Base-by-base conservation (phyloP, 345 rosid genomes). In the Psidium friedrichsthalianum region DNA sequence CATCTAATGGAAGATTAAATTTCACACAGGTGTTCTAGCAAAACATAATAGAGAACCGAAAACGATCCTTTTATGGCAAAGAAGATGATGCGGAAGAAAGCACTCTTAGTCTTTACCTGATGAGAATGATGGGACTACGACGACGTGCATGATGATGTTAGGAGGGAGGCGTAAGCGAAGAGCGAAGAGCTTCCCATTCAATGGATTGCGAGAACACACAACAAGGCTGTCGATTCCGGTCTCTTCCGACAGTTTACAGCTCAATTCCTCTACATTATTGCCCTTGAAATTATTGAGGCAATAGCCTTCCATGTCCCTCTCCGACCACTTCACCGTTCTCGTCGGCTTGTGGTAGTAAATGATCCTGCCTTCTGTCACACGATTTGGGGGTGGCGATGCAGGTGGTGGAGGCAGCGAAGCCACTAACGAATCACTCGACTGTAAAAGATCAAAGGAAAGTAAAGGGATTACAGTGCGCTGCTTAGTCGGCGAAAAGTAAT, bases 81-180 rank as follows among this genome's bases (percentile, higher is more conserved):
- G 32, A 69, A 16, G 6, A 69, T 32, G 44, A 7, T 69, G 24
- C 24, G 8, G 78, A 18, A 69, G 78, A 69, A 21, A 69, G 13
- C 47, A 69, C 78, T 18, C 24, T 32, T 8, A 69, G 78, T 36
- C 90, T 89, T 47, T 84, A 93, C 98, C 89, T 90, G 87, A 87
- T 32, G 94, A 92, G 2, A 89, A 88, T 3, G 91, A 86, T 1
- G 92, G 93, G 55, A 98, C 91, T 24, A 96, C 87, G 36, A 98
- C 83, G 42, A 98, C 99, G 86, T 93, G 96, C 94, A 98, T 83
- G 87, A 93, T 91, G 51, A 89, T 94, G 89, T 95, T 96, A 27
- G 99, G 99, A 29, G 99, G 99, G 86, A 98, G 99, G 90, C 93
- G 99, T 87, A 98, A 91, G 49, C 93, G 94, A 85, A 98, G 96